phyloP scores from a whole-genome alignment of 75 land plant genomes.

The Larix kaempferi region DNA sequence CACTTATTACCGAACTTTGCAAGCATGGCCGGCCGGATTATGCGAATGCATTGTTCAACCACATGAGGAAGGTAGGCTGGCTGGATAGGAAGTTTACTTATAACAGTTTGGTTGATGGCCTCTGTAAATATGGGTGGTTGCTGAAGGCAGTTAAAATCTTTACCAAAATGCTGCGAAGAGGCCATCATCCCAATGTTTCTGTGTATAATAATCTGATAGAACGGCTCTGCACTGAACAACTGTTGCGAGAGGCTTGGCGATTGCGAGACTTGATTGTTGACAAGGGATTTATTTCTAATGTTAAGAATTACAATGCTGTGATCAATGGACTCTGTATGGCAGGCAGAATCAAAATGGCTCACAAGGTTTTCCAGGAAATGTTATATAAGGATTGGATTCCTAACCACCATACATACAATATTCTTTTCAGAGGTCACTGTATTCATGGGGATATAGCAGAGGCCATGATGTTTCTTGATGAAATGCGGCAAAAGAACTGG shows the following conservation, averaged over 20 bases:
- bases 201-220: not conserved
- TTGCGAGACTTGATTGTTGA: not conserved
- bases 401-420: not conserved
- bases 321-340: not conserved
- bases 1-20: not conserved
- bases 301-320: not conserved
- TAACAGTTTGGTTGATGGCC: not conserved
- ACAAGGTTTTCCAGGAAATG: not conserved
- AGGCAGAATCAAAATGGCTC: not conserved
- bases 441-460: not conserved
- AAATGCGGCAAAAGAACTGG: not conserved
- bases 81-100: not conserved
- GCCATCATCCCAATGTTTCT: not conserved
- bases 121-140: not conserved
- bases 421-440: not conserved
- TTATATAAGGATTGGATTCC: not conserved
- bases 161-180: not conserved
- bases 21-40: not conserved
- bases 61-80: constrained; percentile 2
- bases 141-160: not conserved
- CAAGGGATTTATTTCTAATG: not conserved
- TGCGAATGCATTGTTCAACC: not conserved
- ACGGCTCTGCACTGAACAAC: not conserved
- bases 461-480: not conserved
- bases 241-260: not conserved